Base-by-base conservation (phyloP, 192 early-diverging fungal species). In the Mortierella antarctica region DNA sequence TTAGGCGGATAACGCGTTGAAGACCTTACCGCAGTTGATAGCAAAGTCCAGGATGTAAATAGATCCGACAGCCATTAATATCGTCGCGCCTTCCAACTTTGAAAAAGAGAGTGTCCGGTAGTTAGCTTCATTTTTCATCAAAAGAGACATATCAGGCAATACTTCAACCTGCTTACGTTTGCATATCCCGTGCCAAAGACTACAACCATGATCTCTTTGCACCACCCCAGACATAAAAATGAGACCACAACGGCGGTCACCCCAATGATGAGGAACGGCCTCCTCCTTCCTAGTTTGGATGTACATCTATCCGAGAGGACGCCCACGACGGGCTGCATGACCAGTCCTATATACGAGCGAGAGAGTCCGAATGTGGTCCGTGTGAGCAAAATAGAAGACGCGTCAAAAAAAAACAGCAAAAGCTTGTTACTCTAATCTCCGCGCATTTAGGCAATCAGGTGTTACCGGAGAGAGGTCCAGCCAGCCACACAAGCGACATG, bases 1-100 rank as follows among this genome's bases (percentile, higher is more conserved):
- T 49, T 50, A 15, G 14, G 10, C 2, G 17, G 12, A 40, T 6
- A 52, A 20, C 17, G 39, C 4, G 11, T 18, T 50, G 40, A 44
- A 5, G 40, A 13, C 21, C 82, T 79, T 84, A 89, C 88, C 88
- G 52, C 89, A 89, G 74, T 99, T 99, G 54, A 99, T 90, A 6
- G 95, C 90, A 86, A 99, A 98, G 86, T 99, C 97, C 20, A 99
- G 83, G 11, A 93, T 65, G 75, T 96, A 99, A 63, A 99, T 96
- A 11, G 91, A 91, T 7, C 82, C 46, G 10, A 99, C 92, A 14
- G 95, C 96, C 56, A 94, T 73, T 40, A 87, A 65, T 42, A 93
- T 90, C 5, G 92, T 85, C 31, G 70, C 63, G 7, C 54, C 63
- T 20, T 57, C 50, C 41, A 71, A 39, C 80, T 82, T 62, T 46